Percentiles rank a stretch among this genome's conserved stretches.
phyloP scores from a whole-genome alignment of 176 grass and related monocot species.

The Eragrostis curvula region DNA sequence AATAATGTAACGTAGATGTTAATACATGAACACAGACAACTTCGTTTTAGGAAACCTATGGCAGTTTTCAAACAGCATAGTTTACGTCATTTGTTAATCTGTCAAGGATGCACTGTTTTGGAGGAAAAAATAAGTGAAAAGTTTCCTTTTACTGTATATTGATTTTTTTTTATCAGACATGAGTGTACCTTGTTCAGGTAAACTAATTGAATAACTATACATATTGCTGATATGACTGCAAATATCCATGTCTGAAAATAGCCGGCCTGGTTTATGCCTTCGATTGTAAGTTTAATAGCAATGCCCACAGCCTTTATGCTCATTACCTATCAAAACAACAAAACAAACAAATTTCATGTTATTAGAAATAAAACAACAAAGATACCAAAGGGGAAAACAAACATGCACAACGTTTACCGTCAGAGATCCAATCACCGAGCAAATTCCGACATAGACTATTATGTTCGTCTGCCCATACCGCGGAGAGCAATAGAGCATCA shows the following conservation, averaged over 20 bases:
- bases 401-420: conserved; percentile 58
- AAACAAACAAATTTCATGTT: conserved; percentile 14
- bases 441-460: conserved; percentile 93
- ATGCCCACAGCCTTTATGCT: conserved; percentile 95
- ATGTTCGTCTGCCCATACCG: conserved; percentile 90
- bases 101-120: background rate
- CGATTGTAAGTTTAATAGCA: conserved; percentile 89
- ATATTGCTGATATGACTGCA: conserved; percentile 73
- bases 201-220: conserved; percentile 85
- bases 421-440: conserved; percentile 88
- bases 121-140: background rate
- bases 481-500: conserved; percentile 84
- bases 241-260: conserved; percentile 97
- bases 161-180: background rate
- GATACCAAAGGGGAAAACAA: background rate
- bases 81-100: background rate
- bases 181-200: conserved; percentile 92
- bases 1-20: background rate
- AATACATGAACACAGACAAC: background rate
- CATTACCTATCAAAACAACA: conserved; percentile 73
- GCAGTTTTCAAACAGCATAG: background rate
- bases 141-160: background rate
- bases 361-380: conserved; percentile 16
- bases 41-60: background rate
- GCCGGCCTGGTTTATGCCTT: conserved; percentile 82